Conservation (phyloP, 768 basidiomycete species). For the Pluteus cervinus region DNA sequence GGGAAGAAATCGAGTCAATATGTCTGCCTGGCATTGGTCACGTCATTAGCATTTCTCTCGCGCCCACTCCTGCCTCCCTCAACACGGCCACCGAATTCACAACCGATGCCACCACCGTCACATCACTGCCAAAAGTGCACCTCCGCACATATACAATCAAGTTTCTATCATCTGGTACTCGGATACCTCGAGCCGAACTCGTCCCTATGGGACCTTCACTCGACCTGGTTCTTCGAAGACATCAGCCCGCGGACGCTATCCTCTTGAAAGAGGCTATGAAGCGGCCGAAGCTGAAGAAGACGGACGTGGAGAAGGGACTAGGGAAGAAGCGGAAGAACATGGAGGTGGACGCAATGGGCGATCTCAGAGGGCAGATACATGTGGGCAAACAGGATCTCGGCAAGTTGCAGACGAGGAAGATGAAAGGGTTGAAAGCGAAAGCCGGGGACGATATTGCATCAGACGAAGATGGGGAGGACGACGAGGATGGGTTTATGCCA, state of each 20-base stretch:
- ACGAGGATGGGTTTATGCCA: conserved; percentile 17
- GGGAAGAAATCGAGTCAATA: conserved; percentile 77
- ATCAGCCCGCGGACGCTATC: conserved; percentile 71
- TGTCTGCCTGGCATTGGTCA: conserved; percentile 82
- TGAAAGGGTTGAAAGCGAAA: conserved; percentile 80
- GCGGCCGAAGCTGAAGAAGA: conserved; percentile 84
- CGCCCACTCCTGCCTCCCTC: conserved; percentile 53
- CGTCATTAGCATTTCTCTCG: conserved; percentile 77
- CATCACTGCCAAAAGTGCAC: conserved; percentile 73
- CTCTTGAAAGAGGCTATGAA: conserved; percentile 76
- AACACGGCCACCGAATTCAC: conserved; percentile 34
- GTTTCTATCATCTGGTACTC: conserved; percentile 69
- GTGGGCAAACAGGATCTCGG: conserved; percentile 83
- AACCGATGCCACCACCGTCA: conserved; percentile 15
- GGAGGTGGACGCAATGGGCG: conserved; percentile 98
- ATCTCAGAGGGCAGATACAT: conserved; percentile 86
- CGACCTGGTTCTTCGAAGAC: conserved; percentile 74
- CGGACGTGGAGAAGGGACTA: conserved; percentile 76
- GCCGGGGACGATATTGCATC: conserved; percentile 15
- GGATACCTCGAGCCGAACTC: conserved; percentile 77
- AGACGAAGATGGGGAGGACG: conserved; percentile 14
- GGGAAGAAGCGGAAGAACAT: conserved; percentile 94
- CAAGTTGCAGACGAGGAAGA: conserved; percentile 88
- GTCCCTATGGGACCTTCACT: conserved; percentile 88
- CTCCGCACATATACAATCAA: conserved; percentile 80